Evolutionary conservation across 2,329 filamentous ascomycete species (phyloP).

Genomic region (Xylaria sp.): DNA sequence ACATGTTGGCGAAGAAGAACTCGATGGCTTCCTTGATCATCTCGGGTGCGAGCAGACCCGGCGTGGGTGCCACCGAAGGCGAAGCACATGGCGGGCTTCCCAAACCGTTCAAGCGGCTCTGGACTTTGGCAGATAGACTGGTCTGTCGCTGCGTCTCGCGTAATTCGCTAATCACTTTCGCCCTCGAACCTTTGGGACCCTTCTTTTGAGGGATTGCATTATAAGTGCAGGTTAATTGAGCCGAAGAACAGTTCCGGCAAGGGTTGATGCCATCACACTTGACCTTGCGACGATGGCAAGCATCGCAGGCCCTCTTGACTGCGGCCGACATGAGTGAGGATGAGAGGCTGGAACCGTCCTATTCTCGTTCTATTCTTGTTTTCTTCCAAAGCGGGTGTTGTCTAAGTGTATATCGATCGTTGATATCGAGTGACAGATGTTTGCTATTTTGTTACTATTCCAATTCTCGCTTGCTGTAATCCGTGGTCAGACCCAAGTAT

Average conservation of each 20-base stretch:
- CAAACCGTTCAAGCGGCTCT: conserved; percentile 54
- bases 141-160: conserved; percentile 64
- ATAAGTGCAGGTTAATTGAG: conserved; percentile 65
- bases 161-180: conserved; percentile 70
- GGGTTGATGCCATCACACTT: conserved; percentile 68
- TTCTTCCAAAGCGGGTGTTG: neutral
- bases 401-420: neutral
- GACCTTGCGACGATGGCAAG: conserved; percentile 69
- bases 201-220: conserved; percentile 72
- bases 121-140: conserved; percentile 56
- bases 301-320: conserved; percentile 59
- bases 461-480: conserved; percentile 5
- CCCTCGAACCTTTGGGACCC: conserved; percentile 67
- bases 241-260: conserved; percentile 64
- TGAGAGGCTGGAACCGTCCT: neutral
- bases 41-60: conserved; percentile 55
- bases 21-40: conserved; percentile 61
- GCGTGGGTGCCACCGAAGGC: conserved; percentile 46
- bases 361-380: neutral
- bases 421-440: neutral
- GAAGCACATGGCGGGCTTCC: conserved; percentile 43
- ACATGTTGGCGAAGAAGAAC: conserved; percentile 65
- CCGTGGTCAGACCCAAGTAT: conserved; percentile 8
- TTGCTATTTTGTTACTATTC: neutral
- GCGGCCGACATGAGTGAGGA: conserved; percentile 33